phyloP scores from a whole-genome alignment of 169 alveolate species.

The Plasmodium billcollinsi region DNA sequence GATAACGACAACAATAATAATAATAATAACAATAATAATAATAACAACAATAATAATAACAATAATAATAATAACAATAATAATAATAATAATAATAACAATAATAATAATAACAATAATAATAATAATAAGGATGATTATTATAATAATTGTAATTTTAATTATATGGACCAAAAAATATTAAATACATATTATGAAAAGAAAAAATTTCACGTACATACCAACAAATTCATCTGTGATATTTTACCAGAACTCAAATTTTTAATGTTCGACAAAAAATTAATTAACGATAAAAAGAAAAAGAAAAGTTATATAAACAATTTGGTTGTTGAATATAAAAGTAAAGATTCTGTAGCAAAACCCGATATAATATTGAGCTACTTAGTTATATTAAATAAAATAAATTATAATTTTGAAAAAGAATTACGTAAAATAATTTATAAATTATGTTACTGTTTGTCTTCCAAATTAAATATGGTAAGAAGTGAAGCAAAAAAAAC shows the following conservation, averaged over 20 bases:
- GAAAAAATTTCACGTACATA: neutral
- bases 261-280: slow-evolving; percentile 38
- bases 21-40: neutral
- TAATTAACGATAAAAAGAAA: slow-evolving; percentile 21
- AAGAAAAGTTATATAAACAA: slow-evolving; percentile 69
- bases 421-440: slow-evolving; percentile 65
- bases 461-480: slow-evolving; percentile 51
- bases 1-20: neutral
- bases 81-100: neutral
- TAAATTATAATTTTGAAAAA: slow-evolving; percentile 73
- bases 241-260: slow-evolving; percentile 40
- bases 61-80: neutral
- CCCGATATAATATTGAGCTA: slow-evolving; percentile 54
- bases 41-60: neutral
- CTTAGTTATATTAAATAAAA: slow-evolving; percentile 69
- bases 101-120: neutral
- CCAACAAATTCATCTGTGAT: slow-evolving; percentile 24
- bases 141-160: neutral
- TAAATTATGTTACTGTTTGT: slow-evolving; percentile 58
- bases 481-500: slow-evolving; percentile 74
- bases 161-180: neutral
- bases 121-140: neutral
- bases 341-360: slow-evolving; percentile 54
- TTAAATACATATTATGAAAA: too few relatives aligned
- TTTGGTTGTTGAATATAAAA: slow-evolving; percentile 45